A percentile compares a stretch with the other conserved stretches of the same genome.
Conservation (phyloP, 306 rosid genomes). For the Glycyrrhiza uralensis region DNA sequence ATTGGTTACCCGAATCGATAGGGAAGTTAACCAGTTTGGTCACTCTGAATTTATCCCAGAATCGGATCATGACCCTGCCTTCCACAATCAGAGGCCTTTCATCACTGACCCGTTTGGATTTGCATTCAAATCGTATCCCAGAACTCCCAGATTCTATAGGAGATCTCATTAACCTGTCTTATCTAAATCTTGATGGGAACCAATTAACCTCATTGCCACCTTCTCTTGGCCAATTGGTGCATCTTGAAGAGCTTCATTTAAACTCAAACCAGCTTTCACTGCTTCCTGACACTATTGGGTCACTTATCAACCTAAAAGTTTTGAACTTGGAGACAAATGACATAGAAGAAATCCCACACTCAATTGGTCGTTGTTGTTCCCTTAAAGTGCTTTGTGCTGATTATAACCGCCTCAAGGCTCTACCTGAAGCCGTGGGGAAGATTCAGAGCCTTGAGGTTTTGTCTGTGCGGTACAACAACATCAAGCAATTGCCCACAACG, state of each 20-base stretch:
- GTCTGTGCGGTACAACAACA: conserved; percentile 71
- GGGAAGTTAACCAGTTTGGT: conserved; percentile 72
- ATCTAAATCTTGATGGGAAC: conserved; percentile 66
- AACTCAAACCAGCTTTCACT: conserved; percentile 59
- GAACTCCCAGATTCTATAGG: conserved; percentile 66
- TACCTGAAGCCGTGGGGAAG: conserved; percentile 87
- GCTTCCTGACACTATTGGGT: conserved; percentile 66
- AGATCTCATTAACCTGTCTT: conserved; percentile 51
- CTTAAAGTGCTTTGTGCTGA: conserved; percentile 66
- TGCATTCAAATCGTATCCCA: conserved; percentile 59
- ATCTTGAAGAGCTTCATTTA: conserved; percentile 67
- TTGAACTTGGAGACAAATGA: conserved; percentile 77
- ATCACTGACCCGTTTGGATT: conserved; percentile 57
- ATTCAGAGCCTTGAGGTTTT: conserved; percentile 67
- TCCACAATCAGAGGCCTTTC: conserved; percentile 63
- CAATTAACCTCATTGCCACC: conserved; percentile 55
- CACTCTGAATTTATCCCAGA: conserved; percentile 70
- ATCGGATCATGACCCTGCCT: conserved; percentile 61
- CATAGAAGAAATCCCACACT: conserved; percentile 78
- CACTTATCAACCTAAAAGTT: conserved; percentile 53
- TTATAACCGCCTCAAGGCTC: conserved; percentile 74
- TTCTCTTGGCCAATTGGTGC: conserved; percentile 54
- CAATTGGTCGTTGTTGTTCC: conserved; percentile 61
- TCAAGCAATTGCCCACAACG: conserved; percentile 77
- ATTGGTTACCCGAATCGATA: conserved; percentile 77